Conservation (phyloP, 345 rosid genomes). For the Salix purpurea region DNA sequence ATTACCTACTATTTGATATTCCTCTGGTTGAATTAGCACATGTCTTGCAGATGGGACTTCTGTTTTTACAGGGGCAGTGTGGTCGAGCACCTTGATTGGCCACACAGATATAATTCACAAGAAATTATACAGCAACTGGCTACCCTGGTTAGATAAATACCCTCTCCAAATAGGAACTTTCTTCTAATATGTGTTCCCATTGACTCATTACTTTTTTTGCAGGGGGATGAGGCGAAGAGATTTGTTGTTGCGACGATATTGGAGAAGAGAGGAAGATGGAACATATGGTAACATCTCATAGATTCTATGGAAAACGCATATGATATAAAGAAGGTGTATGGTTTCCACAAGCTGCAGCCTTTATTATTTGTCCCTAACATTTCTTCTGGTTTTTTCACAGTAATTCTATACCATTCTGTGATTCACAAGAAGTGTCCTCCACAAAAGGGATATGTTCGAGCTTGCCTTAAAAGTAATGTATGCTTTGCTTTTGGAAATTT, state of each 20-base stretch:
- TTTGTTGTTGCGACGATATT: constrained; percentile 69
- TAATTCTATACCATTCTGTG: constrained; percentile 82
- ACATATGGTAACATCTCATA: constrained; percentile 59
- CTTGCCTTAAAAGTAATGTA: constrained; percentile 80
- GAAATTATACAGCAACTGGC: constrained; percentile 69
- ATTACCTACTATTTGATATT: background rate
- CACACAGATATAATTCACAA: constrained; percentile 76
- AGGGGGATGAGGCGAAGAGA: constrained; percentile 86
- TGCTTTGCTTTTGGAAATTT: constrained; percentile 28
- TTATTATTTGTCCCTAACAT: background rate
- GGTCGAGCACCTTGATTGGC: constrained; percentile 87
- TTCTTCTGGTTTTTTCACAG: constrained; percentile 40
- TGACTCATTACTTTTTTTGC: constrained; percentile 7
- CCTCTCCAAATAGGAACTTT: background rate
- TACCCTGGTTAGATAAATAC: constrained; percentile 55
- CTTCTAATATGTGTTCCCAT: background rate
- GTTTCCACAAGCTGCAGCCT: background rate
- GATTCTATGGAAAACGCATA: background rate
- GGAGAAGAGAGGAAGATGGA: constrained; percentile 98
- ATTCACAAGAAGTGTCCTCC: constrained; percentile 71
- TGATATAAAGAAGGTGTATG: background rate
- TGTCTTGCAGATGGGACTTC: constrained; percentile 81
- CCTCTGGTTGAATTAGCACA: constrained; percentile 1
- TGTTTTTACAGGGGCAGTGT: constrained; percentile 62
- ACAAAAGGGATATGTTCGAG: constrained; percentile 75